These are phyloP conservation scores for Yamadazyma tumulicola DNA, from an alignment of 805 yeast genomes.

Conservation along the genomic window DNA sequence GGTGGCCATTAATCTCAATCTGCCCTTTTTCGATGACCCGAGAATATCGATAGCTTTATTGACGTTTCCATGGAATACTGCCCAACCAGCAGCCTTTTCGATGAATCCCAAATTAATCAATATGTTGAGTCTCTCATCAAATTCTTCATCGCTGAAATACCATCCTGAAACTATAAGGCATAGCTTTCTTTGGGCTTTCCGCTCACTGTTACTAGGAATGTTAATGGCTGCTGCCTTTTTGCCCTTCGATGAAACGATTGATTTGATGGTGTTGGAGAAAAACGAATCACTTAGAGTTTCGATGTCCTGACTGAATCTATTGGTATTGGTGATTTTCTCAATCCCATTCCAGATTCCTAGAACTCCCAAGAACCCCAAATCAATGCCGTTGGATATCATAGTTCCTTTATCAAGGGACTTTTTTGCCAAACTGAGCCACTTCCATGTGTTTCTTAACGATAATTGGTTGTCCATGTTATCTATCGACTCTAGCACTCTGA, in stretches of 20 bases:
- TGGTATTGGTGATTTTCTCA: conserved; percentile 44
- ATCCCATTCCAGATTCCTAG: conserved; percentile 85
- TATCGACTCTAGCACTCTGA: conserved; percentile 52
- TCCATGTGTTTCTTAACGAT: conserved; percentile 74
- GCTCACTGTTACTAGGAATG: conserved; percentile 43
- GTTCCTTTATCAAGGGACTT: conserved; percentile 60
- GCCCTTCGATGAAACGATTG: conserved; percentile 49
- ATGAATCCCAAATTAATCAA: conserved; percentile 57
- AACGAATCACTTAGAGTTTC: conserved; percentile 33
- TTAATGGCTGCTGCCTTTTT: conserved; percentile 45
- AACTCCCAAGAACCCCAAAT: conserved; percentile 85
- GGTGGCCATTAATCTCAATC: conserved; percentile 77
- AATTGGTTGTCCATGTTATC: conserved; percentile 50
- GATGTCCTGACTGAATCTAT: conserved; percentile 34
- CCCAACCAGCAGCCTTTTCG: conserved; percentile 97
- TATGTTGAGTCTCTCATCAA: conserved; percentile 61
- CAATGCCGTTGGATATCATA: conserved; percentile 67
- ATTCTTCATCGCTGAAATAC: conserved; percentile 73
- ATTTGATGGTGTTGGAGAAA: conserved; percentile 48
- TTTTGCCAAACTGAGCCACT: conserved; percentile 78
- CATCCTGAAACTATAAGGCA: conserved; percentile 88
- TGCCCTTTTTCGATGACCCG: conserved; percentile 66
- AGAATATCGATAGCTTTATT: conserved; percentile 76
- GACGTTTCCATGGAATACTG: conserved; percentile 89
- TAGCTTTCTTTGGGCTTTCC: conserved; percentile 65